These are phyloP conservation scores for Rhodomyrtus psidioides DNA, from an alignment of 441 rosid species.

Conservation along the genomic window DNA sequence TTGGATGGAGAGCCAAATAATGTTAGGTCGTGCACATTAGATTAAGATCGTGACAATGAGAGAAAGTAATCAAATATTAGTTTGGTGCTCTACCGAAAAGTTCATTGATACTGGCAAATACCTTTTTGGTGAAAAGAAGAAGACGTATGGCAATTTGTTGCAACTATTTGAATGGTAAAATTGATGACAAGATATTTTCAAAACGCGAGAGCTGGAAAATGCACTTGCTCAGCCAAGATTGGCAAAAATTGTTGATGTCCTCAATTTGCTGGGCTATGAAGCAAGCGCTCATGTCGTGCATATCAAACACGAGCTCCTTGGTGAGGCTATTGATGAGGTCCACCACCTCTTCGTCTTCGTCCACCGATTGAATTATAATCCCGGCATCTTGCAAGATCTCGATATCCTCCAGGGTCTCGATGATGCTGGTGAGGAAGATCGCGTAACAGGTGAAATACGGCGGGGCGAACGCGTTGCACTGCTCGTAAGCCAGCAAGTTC, in stretches of 20 bases:
- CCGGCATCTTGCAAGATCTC: background rate
- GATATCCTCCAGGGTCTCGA: background rate
- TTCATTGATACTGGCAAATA: background rate
- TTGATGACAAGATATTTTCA: background rate
- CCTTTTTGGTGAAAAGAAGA: too few species aligned
- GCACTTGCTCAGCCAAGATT: slow-evolving; percentile 2
- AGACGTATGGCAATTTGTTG: background rate
- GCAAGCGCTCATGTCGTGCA: background rate
- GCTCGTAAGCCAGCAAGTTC: background rate
- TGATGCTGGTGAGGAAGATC: background rate
- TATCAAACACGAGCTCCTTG: slow-evolving; percentile 1
- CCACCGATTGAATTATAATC: background rate
- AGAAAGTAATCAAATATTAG: too few species aligned
- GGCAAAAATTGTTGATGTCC: slow-evolving; percentile 1
- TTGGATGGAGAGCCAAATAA: background rate
- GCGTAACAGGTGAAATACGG: background rate
- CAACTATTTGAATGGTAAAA: background rate
- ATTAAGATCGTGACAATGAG: background rate
- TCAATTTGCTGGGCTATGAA: slow-evolving; percentile 4
- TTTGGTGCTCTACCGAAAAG: background rate
- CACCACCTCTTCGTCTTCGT: background rate
- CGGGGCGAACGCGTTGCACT: background rate
- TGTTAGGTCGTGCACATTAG: background rate
- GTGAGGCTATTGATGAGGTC: background rate
- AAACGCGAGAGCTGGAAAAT: background rate